Evolutionary conservation across 148 eudicot species (phyloP), one percentile per base, ranked within the genome.

Genomic region (Gaultheria prostrata): DNA sequence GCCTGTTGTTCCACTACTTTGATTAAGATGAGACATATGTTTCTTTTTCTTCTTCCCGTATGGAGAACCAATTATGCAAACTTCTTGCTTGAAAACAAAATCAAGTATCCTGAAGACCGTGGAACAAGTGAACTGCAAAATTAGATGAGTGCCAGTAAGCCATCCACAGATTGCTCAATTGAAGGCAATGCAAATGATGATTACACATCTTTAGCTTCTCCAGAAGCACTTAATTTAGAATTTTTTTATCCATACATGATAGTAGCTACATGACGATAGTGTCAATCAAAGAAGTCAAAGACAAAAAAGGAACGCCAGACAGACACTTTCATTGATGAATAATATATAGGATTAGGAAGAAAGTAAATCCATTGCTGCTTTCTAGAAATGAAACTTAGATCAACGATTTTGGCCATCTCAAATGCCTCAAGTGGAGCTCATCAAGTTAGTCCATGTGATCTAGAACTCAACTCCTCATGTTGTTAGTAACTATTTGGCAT

Each of bases 11-110:
- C 20, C 61, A 78, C 30, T 33, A 39, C 4, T 21, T 33, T 65
- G 85, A 30, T 79, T 76, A 32, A 65, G 79, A 57, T 48, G 75
- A 77, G 79, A 82, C 77, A 49, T 48, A 78, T 90, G 63, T 80
- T 90, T 94, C 89, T 90, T 89, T 83, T 86, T 89, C 89, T 85
- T 94, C 88, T 87, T 93, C 77, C 83, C 89, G 48, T 70, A 83
- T 30, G 86, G 49, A 3, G 80, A 79, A 46, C 71, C 86, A 83
- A 26, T 74, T 12, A 61, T n/a, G 59, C 70, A 65, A 80, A 33
- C 81, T 83, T 78, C 91, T 75, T 82, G 85, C 78, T 82, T 85
- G 24, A 87, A 50, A 86, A 87, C 69, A 59, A 83, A 77, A 65
- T 93, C 93, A 78, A 97, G 83, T 80, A 91, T 76, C 81, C 84